A percentile compares a stretch with the other conserved stretches of the same genome.
phyloP scores from a whole-genome alignment of 2,329 filamentous ascomycete genomes.

The Chlorencoelia australis region DNA sequence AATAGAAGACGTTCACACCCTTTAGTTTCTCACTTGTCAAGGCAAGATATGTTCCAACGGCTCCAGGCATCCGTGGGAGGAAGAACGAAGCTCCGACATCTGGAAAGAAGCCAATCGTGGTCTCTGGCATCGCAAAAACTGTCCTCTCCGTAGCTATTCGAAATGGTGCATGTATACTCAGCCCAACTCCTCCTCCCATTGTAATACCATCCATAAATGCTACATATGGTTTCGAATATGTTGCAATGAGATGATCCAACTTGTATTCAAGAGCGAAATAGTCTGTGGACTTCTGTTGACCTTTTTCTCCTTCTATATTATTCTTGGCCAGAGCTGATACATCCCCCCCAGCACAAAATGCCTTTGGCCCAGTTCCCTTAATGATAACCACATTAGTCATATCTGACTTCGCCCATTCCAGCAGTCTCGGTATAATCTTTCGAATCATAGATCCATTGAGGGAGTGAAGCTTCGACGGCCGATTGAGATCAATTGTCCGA shows the following conservation, averaged over 20 bases:
- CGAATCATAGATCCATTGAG: conserved; percentile 90
- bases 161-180: conserved; percentile 92
- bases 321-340: conserved; percentile 67
- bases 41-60: conserved; percentile 83
- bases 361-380: conserved; percentile 76
- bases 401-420: conserved; percentile 92
- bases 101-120: conserved; percentile 96
- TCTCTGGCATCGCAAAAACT: conserved; percentile 97
- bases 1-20: conserved; percentile 80
- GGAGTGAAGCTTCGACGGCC: conserved; percentile 83
- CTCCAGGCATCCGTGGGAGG: conserved; percentile 78
- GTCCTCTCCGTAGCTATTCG: conserved; percentile 94
- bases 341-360: conserved; percentile 91
- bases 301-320: conserved; percentile 58
- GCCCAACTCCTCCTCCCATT: conserved; percentile 93
- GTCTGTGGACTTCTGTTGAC: conserved; percentile 64
- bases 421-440: conserved; percentile 81
- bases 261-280: conserved; percentile 96
- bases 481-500: conserved; percentile 87
- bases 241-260: conserved; percentile 90
- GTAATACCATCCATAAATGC: conserved; percentile 97
- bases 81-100: conserved; percentile 97
- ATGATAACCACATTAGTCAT: conserved; percentile 88
- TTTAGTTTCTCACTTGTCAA: conserved; percentile 77
- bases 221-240: conserved; percentile 85